Base-by-base conservation (phyloP, 306 rosid species). In the Quercus agrifolia region DNA sequence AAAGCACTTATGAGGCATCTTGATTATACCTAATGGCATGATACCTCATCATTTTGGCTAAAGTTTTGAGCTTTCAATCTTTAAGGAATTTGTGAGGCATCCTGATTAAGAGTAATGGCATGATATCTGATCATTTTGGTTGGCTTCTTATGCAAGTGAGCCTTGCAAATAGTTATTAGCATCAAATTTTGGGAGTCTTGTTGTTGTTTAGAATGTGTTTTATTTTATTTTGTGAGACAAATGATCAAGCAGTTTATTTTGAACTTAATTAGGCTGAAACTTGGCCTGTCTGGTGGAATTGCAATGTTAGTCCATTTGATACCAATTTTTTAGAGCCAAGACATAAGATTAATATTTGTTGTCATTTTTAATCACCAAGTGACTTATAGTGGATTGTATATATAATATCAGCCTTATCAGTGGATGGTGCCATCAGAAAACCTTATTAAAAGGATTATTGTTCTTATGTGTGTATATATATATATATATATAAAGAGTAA, bases 91-190 rank as follows among this genome's bases (percentile, higher is more conserved):
- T 38, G 8, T 38, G 46, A 38, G 46, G 11, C 46, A 38, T 38
- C 71, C 71, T 67, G 52, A 35, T 67, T 21, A 33, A 18, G n/a
- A 46, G 54, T 23, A 21, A 15, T 31, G 62, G 38, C 19, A 11
- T 77, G 63, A 38, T 73, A 70, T 51, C 62, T 55, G 20, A 44
- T 56, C 14, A 9, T 64, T 35, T 44, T 77, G 81, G 73, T 25
- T 77, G 56, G 46, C 18, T 74, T 56, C 33, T 56, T 55, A 56
- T 23, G 20, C 17, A 14, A 66, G 71, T 33, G 74, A 33, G 55
- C 14, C 27, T 56, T 21, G 25, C 15, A 3, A 30, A 30, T 5
- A 33, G 10, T 7, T 25, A 12, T 67, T 67, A 8, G 51, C 23
- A 18, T 67, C 44, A 5, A 30, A 17, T 17, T 30, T 64, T 28